Evolutionary conservation across 192 early-diverging fungal species (phyloP).

Genomic region (Jimgerdemannia lactiflua): DNA sequence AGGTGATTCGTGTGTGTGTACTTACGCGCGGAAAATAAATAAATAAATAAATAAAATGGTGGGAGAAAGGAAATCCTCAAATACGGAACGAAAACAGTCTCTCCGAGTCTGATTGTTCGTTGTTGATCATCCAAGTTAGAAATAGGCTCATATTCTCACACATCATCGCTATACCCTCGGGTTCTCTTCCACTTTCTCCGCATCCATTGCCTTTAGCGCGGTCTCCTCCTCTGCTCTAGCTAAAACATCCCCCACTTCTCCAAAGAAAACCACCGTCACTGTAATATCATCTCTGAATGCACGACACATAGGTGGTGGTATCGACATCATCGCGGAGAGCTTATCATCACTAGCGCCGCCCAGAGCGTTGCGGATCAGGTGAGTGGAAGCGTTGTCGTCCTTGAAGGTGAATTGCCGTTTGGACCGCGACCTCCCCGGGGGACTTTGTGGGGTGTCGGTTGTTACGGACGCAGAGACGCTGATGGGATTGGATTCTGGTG

Average conservation of each 20-base stretch:
- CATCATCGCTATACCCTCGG: no score
- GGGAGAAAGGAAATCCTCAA: no score
- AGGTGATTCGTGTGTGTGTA: no score
- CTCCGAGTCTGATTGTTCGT: no score
- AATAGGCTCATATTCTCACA: no score
- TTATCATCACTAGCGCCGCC: slow-evolving; percentile 55
- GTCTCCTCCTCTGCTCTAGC: no score
- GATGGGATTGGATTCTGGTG: not conserved
- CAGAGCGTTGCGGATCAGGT: slow-evolving; percentile 65
- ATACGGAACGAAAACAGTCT: no score
- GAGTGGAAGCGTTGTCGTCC: slow-evolving; percentile 67
- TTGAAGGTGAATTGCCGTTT: slow-evolving; percentile 25
- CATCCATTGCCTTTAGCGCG: no score
- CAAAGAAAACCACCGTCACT: slow-evolving; percentile 48
- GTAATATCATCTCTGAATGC: slow-evolving; percentile 84
- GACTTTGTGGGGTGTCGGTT: not conserved
- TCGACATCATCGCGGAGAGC: slow-evolving; percentile 58
- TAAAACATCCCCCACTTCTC: not conserved
- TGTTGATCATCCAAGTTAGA: no score
- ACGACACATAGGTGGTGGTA: slow-evolving; percentile 64
- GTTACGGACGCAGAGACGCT: not conserved
- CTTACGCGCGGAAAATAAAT: no score
- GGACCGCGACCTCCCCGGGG: not conserved
- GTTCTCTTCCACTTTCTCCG: no score
- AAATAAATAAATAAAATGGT: no score